phyloP scores from a whole-genome alignment of 1,139 yeast species.

The Chernovozyma aurita region DNA sequence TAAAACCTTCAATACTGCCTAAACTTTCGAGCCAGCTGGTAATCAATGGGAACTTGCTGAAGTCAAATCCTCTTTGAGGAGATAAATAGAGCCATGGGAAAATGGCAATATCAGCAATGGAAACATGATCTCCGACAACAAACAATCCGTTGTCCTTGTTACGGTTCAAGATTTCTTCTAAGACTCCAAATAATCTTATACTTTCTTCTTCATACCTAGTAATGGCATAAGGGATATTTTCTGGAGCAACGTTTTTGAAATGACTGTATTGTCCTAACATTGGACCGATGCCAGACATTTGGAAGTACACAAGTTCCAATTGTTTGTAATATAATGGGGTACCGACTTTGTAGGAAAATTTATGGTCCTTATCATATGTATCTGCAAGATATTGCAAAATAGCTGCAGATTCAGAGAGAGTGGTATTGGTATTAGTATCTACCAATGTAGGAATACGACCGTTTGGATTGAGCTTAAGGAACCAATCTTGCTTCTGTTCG shows the following conservation, averaged over 20 bases:
- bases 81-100: background rate
- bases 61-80: background rate
- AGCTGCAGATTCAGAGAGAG: constrained; percentile 56
- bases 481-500: constrained; percentile 52
- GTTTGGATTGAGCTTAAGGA: constrained; percentile 51
- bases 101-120: constrained; percentile 49
- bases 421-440: constrained; percentile 40
- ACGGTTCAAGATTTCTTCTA: constrained; percentile 42
- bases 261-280: constrained; percentile 57
- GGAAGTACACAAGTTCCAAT: constrained; percentile 50
- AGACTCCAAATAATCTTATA: constrained; percentile 48
- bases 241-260: constrained; percentile 40
- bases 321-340: constrained; percentile 46
- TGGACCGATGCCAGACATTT: constrained; percentile 58
- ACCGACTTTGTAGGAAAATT: constrained; percentile 42
- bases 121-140: constrained; percentile 53
- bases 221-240: constrained; percentile 49
- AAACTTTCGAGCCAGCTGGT: background rate
- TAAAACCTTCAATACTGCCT: background rate
- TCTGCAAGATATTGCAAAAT: constrained; percentile 54
- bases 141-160: constrained; percentile 37
- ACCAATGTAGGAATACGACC: constrained; percentile 59
- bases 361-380: constrained; percentile 50
- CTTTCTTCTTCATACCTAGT: constrained; percentile 49
- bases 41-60: background rate